phyloP scores from a whole-genome alignment of 805 yeast genomes.

The Hyphopichia homilentoma region DNA sequence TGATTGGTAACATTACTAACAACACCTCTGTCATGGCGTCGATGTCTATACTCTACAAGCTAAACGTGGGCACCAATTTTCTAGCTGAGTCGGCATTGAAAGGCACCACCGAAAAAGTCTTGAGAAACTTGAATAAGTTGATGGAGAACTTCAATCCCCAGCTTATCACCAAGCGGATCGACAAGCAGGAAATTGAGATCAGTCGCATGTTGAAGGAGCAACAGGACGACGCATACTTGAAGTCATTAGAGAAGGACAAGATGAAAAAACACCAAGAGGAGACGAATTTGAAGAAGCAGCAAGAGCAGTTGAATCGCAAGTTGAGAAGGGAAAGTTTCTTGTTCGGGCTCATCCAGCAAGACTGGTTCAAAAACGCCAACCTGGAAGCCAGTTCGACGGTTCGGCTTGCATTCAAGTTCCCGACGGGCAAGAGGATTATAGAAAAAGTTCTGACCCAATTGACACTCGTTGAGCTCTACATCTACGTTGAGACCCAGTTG shows the following conservation, averaged over 20 bases:
- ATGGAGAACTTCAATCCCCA: slow-evolving; percentile 35
- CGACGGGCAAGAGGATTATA: slow-evolving; percentile 48
- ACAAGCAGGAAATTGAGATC: slow-evolving; percentile 38
- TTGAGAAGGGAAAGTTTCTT: slow-evolving; percentile 17
- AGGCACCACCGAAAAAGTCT: slow-evolving; percentile 21
- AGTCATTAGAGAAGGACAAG: slow-evolving; percentile 48
- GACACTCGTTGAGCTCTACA: slow-evolving; percentile 45
- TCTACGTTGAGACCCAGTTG: slow-evolving; percentile 44
- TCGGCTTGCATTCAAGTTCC: slow-evolving; percentile 50
- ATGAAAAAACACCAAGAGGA: slow-evolving; percentile 47
- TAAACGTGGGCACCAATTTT: slow-evolving; percentile 15
- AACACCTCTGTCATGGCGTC: slow-evolving; percentile 34
- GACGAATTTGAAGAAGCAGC: slow-evolving; percentile 13
- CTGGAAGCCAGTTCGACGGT: slow-evolving; percentile 18
- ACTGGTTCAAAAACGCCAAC: slow-evolving; percentile 9
- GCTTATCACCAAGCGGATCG: slow-evolving; percentile 31
- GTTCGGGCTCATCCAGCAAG: slow-evolving; percentile 9
- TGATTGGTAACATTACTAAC: slow-evolving; percentile 33
- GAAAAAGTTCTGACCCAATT: slow-evolving; percentile 38
- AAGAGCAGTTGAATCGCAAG: slow-evolving; percentile 3
- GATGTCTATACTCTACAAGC: slow-evolving; percentile 35
- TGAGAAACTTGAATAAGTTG: slow-evolving; percentile 19
- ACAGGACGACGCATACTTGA: slow-evolving; percentile 40
- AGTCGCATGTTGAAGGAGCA: slow-evolving; percentile 36
- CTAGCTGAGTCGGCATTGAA: slow-evolving; percentile 12